These are phyloP conservation scores for Lachancea kluyveri DNA, from an alignment of 805 yeast genomes.

Conservation along the genomic window DNA sequence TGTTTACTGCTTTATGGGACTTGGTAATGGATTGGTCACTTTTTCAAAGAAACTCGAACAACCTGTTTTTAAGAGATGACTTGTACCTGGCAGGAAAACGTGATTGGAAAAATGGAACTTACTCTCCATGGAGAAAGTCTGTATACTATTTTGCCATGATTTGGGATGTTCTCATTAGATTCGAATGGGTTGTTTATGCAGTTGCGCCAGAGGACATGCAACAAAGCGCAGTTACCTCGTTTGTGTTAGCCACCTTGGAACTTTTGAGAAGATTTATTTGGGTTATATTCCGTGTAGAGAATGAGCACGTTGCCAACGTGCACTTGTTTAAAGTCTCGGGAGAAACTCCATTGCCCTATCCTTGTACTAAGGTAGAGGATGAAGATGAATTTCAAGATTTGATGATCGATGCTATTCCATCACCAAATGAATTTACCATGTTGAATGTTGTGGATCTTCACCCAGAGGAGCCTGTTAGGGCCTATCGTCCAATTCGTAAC, in stretches of 20 bases:
- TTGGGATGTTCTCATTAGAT: constrained; percentile 66
- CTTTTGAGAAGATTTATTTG: constrained; percentile 77
- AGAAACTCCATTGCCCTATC: constrained; percentile 36
- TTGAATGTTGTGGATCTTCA: too few species aligned
- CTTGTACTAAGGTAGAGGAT: too few species aligned
- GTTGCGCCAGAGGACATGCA: constrained; percentile 69
- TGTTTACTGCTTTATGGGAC: constrained; percentile 77
- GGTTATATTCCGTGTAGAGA: constrained; percentile 90
- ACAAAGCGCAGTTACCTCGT: constrained; percentile 84
- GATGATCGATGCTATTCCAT: too few species aligned
- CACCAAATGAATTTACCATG: too few species aligned
- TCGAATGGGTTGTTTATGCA: constrained; percentile 90
- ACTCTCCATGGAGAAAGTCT: constrained; percentile 28
- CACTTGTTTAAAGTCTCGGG: constrained; percentile 79
- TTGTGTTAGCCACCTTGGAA: constrained; percentile 78
- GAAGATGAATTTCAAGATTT: too few species aligned
- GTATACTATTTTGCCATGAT: constrained; percentile 72
- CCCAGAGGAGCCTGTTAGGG: constrained; percentile 4
- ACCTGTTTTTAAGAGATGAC: constrained; percentile 62
- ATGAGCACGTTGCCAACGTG: constrained; percentile 91
- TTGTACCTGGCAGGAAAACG: constrained; percentile 49
- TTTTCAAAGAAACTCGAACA: constrained; percentile 55
- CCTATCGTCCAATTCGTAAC: constrained; percentile 4
- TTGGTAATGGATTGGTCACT: constrained; percentile 94
- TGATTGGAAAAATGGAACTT: constrained; percentile 31